These are phyloP conservation scores for Syzygium jambos DNA, from an alignment of 345 rosid genomes.

Conservation along the genomic window DNA sequence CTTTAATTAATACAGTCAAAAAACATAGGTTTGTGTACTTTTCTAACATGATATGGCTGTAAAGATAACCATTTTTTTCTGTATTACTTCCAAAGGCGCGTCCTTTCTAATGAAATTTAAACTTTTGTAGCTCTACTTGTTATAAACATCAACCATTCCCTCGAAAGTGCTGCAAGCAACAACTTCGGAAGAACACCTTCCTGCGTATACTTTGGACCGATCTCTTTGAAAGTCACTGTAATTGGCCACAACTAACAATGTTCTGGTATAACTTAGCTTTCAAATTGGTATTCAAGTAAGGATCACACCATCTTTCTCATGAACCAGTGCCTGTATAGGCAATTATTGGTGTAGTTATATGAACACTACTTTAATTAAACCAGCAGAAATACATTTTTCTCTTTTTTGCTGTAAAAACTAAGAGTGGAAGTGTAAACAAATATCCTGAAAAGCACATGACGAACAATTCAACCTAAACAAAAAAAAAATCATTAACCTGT, in stretches of 20 bases:
- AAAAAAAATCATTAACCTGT: background rate
- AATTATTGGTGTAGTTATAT: background rate
- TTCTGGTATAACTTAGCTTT: background rate
- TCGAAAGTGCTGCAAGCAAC: background rate
- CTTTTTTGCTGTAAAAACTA: background rate
- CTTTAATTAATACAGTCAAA: background rate
- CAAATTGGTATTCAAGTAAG: background rate
- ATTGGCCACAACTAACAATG: background rate
- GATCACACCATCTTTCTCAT: background rate
- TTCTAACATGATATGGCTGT: background rate
- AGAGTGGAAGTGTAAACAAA: background rate
- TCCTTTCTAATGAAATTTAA: background rate
- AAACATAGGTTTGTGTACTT: background rate
- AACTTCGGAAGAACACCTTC: background rate
- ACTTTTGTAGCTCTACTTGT: background rate
- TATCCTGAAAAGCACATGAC: background rate
- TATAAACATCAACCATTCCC: background rate
- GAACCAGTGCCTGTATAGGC: background rate
- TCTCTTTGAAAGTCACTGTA: background rate
- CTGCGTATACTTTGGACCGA: background rate
- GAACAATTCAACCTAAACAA: background rate
- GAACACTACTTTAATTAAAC: background rate
- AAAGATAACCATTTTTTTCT: background rate
- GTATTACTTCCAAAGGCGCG: background rate
- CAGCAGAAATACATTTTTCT: background rate